Percentiles rank a stretch among this genome's conserved stretches.
Evolutionary conservation across 2,329 filamentous ascomycete species (phyloP).

Genomic region (Aspergillus viridinutans): DNA sequence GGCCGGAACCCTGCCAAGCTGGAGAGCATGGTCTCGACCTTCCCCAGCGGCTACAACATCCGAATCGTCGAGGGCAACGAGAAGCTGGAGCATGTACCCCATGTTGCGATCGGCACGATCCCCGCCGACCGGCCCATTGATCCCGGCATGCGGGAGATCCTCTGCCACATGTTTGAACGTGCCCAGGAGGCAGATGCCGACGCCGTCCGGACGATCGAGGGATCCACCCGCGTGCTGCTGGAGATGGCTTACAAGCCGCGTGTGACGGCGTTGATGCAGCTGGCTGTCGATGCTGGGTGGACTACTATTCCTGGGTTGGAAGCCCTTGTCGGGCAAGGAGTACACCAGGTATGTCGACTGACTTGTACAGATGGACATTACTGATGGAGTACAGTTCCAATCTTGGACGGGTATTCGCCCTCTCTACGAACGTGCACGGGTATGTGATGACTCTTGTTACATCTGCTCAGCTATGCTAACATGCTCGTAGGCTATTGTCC

Average conservation of each 20-base stretch:
- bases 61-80: constrained; percentile 54
- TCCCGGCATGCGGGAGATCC: constrained; percentile 59
- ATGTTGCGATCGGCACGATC: constrained; percentile 82
- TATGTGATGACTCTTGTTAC: constrained; percentile 18
- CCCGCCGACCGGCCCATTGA: constrained; percentile 86
- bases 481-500: background rate
- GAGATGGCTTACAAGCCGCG: constrained; percentile 97
- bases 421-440: constrained; percentile 65
- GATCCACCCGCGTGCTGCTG: constrained; percentile 60
- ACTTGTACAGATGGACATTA: background rate
- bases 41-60: constrained; percentile 70
- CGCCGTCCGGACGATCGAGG: constrained; percentile 30
- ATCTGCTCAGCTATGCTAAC: background rate
- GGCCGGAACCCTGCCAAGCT: constrained; percentile 71
- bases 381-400: constrained; percentile 56
- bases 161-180: constrained; percentile 52
- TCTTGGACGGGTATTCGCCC: constrained; percentile 80
- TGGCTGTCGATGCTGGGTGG: constrained; percentile 77
- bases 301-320: constrained; percentile 80
- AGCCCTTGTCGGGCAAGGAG: constrained; percentile 78
- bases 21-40: constrained; percentile 62
- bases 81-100: constrained; percentile 54
- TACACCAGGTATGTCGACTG: constrained; percentile 65
- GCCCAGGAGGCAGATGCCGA: constrained; percentile 46
- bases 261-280: constrained; percentile 76